phyloP scores from a whole-genome alignment of 2,329 filamentous ascomycete genomes.

The Magnaporthiopsis poae region DNA sequence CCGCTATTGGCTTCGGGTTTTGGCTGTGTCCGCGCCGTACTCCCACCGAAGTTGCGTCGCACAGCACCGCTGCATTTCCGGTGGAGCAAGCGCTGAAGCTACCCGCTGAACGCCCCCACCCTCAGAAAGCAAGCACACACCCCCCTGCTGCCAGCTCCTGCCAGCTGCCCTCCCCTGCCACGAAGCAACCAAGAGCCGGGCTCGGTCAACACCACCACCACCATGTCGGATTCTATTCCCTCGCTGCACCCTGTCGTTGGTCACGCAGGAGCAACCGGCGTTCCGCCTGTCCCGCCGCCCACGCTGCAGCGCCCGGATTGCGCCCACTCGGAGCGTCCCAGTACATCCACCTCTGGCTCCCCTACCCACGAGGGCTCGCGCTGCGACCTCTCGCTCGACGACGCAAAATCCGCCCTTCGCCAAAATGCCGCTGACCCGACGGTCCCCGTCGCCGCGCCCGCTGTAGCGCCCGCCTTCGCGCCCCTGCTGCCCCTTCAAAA shows the following conservation, averaged over 20 bases:
- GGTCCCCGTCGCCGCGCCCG: conserved; percentile 17
- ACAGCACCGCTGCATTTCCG: too few relatives aligned
- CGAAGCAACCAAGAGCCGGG: neutral
- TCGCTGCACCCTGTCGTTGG: conserved; percentile 41
- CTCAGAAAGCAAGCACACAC: neutral
- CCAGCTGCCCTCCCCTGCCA: neutral
- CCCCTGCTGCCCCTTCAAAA: conserved; percentile 12
- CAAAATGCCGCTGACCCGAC: conserved; percentile 14
- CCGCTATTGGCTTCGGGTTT: too few relatives aligned
- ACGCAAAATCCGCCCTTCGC: conserved; percentile 10
- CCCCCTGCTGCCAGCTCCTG: neutral
- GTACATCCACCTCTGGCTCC: conserved; percentile 14
- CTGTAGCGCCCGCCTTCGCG: conserved; percentile 7
- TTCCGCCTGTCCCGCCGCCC: conserved; percentile 5
- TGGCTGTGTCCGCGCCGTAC: too few relatives aligned
- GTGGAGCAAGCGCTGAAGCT: too few relatives aligned
- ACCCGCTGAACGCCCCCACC: too few relatives aligned
- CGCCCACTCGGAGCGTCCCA: conserved; percentile 14
- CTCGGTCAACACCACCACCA: conserved; percentile 12
- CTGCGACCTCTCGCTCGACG: conserved; percentile 13
- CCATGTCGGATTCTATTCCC: conserved; percentile 29
- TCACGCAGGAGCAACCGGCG: neutral
- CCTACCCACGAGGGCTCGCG: conserved; percentile 11
- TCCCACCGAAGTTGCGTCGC: too few relatives aligned
- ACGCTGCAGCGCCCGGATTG: conserved; percentile 15